Percentiles rank a stretch among this genome's conserved stretches.
These are phyloP conservation scores for Diutina siamensis DNA, from an alignment of 1,139 yeast species.

Conservation along the genomic window DNA sequence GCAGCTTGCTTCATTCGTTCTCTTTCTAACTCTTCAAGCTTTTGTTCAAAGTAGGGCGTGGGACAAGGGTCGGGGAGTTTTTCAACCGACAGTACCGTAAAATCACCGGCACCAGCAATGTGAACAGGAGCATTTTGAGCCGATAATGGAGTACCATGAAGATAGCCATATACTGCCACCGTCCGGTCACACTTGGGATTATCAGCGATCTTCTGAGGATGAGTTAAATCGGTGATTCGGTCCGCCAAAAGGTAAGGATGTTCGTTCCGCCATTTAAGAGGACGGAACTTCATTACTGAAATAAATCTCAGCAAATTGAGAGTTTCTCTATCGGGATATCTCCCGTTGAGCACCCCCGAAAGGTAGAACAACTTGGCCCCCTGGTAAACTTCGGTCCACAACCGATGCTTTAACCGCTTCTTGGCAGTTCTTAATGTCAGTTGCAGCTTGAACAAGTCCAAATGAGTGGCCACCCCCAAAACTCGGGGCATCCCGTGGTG, in stretches of 20 bases:
- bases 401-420: conserved; percentile 83
- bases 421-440: conserved; percentile 86
- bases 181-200: conserved; percentile 81
- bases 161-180: conserved; percentile 84
- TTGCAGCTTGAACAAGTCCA: conserved; percentile 85
- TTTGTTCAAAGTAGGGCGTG: conserved; percentile 85
- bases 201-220: conserved; percentile 69
- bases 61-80: conserved; percentile 98
- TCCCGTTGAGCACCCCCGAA: conserved; percentile 92
- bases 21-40: conserved; percentile 66
- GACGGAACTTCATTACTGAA: conserved; percentile 95
- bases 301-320: conserved; percentile 85
- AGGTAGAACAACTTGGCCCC: conserved; percentile 94
- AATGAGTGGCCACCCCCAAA: conserved; percentile 89
- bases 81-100: conserved; percentile 63
- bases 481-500: conserved; percentile 99
- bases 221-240: conserved; percentile 90
- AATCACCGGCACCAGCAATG: conserved; percentile 93
- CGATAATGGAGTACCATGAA: conserved; percentile 88
- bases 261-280: conserved; percentile 96
- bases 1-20: conserved; percentile 55
- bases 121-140: conserved; percentile 70
- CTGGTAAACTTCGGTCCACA: conserved; percentile 98
- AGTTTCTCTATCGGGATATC: conserved; percentile 96
- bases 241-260: conserved; percentile 92